phyloP scores from a whole-genome alignment of 2,329 filamentous ascomycete genomes.

The Aureobasidium lini region DNA sequence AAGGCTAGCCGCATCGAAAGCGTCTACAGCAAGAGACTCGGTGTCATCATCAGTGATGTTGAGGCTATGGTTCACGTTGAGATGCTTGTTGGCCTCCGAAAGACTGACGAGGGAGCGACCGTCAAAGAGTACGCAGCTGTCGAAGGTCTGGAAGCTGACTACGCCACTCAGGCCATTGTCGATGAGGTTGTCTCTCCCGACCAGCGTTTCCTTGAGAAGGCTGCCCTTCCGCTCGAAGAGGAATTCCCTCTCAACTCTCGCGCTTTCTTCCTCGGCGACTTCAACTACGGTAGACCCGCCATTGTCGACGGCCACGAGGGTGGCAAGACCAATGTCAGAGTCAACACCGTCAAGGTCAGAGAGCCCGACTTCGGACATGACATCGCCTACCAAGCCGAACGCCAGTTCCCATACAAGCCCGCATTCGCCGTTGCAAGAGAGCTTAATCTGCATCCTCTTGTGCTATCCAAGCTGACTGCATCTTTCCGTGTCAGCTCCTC shows the following conservation, averaged over 20 bases:
- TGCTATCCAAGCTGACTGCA: slow-evolving; percentile 91
- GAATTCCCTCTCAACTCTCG: slow-evolving; percentile 79
- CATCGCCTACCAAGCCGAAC: slow-evolving; percentile 64
- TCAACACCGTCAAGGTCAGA: slow-evolving; percentile 63
- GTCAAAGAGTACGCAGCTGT: slow-evolving; percentile 89
- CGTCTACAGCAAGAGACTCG: slow-evolving; percentile 83
- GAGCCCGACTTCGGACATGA: slow-evolving; percentile 75
- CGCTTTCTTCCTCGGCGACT: slow-evolving; percentile 91
- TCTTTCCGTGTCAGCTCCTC: slow-evolving; percentile 81
- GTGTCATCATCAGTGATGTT: slow-evolving; percentile 76
- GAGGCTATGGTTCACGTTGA: slow-evolving; percentile 89
- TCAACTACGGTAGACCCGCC: slow-evolving; percentile 84
- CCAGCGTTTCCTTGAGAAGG: slow-evolving; percentile 83
- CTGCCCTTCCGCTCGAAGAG: slow-evolving; percentile 78
- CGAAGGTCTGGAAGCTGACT: slow-evolving; percentile 77
- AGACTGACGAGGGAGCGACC: slow-evolving; percentile 83
- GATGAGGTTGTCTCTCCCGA: slow-evolving; percentile 87
- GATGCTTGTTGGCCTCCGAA: slow-evolving; percentile 83
- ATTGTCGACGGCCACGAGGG: slow-evolving; percentile 67
- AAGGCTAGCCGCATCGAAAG: slow-evolving; percentile 78
- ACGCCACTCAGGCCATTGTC: slow-evolving; percentile 84
- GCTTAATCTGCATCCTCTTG: slow-evolving; percentile 73
- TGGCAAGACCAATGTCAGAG: slow-evolving; percentile 69
- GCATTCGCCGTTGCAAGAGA: slow-evolving; percentile 83
- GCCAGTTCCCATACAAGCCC: slow-evolving; percentile 67